Conservation (phyloP, 2,329 filamentous ascomycete species). For the Pyrenophora teres region DNA sequence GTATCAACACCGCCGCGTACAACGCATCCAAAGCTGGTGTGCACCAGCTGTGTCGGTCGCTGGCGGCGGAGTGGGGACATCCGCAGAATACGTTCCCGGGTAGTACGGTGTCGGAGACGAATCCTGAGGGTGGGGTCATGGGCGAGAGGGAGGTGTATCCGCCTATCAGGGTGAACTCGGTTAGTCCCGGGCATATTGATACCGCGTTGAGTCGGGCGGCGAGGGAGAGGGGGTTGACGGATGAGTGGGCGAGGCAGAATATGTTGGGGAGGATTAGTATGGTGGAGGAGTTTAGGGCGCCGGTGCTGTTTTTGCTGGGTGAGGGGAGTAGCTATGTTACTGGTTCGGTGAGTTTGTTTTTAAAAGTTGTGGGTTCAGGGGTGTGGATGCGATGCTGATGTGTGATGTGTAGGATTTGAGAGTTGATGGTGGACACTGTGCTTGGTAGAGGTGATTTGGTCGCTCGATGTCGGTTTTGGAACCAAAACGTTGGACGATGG, state of each 20-base stretch:
- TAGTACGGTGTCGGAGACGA: slow-evolving; percentile 25
- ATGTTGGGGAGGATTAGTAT: slow-evolving; percentile 45
- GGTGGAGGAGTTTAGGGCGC: slow-evolving; percentile 29
- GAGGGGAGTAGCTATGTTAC: slow-evolving; percentile 67
- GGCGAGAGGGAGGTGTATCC: slow-evolving; percentile 33
- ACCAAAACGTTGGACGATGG: not conserved
- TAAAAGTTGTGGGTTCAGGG: too few species aligned
- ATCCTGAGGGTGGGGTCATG: slow-evolving; percentile 15
- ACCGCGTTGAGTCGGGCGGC: slow-evolving; percentile 47
- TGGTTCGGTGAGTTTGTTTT: slow-evolving; percentile 38
- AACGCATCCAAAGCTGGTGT: slow-evolving; percentile 61
- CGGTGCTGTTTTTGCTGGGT: slow-evolving; percentile 38
- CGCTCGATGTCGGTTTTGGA: not conserved
- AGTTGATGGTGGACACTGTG: slow-evolving; percentile 52
- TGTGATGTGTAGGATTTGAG: slow-evolving; percentile 39
- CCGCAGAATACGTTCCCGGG: slow-evolving; percentile 49
- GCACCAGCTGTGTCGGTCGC: slow-evolving; percentile 56
- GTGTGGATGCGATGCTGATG: not conserved
- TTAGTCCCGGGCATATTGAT: slow-evolving; percentile 60
- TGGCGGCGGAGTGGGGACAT: slow-evolving; percentile 57
- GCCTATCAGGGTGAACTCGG: slow-evolving; percentile 57
- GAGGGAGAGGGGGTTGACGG: slow-evolving; percentile 36
- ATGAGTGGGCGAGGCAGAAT: slow-evolving; percentile 39
- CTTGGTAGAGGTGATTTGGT: slow-evolving; percentile 20
- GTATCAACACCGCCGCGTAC: slow-evolving; percentile 54